Percentiles rank a stretch among this genome's conserved stretches.
These are phyloP conservation scores for Allium cepa DNA, from an alignment of 106 monocot species.

Conservation along the genomic window DNA sequence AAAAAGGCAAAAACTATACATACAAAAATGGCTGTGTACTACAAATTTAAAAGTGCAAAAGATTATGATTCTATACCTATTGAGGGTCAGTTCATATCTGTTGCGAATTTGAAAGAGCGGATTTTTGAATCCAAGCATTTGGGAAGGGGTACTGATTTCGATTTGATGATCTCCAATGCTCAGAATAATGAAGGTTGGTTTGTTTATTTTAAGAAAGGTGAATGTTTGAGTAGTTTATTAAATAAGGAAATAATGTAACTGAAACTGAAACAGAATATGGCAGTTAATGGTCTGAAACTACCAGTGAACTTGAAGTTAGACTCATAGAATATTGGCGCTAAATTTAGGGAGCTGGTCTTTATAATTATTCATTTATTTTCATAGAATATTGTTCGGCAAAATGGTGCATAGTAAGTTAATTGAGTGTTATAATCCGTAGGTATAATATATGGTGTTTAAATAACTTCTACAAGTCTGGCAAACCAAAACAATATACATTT, in stretches of 20 bases:
- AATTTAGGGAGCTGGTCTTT: too few relatives aligned
- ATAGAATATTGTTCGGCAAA: too few relatives aligned
- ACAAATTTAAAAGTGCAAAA: constrained; percentile 99
- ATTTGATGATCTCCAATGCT: constrained; percentile 94
- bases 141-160: constrained; percentile 96
- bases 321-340: too few relatives aligned
- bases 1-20: background rate
- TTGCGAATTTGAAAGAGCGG: constrained; percentile 89
- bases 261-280: too few relatives aligned
- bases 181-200: constrained; percentile 99
- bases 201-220: background rate
- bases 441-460: too few relatives aligned
- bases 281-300: too few relatives aligned
- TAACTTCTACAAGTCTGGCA: too few relatives aligned
- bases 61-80: constrained; percentile 87
- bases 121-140: constrained; percentile 99
- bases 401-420: too few relatives aligned
- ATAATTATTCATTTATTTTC: too few relatives aligned
- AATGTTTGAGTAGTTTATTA: background rate
- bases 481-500: too few relatives aligned
- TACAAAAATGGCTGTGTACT: constrained; percentile 87
- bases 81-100: constrained; percentile 97
- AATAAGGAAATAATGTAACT: background rate
- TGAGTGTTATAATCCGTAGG: too few relatives aligned
- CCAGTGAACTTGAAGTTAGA: too few relatives aligned